Conservation (phyloP, 2,329 filamentous ascomycete genomes). For the Fusarium austroafricanum region DNA sequence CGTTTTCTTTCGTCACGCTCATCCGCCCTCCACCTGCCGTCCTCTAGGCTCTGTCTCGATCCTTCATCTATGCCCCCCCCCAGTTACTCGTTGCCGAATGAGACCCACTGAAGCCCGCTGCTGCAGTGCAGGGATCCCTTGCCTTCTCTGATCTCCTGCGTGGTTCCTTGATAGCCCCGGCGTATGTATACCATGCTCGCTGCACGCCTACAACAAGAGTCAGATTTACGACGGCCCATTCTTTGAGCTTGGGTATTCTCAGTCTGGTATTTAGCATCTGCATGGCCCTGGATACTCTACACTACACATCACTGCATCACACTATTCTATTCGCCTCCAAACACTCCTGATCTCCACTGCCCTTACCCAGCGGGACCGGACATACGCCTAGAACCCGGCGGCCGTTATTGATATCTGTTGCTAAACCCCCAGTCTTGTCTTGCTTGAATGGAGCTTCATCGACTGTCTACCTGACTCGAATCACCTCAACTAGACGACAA, state of each 20-base stretch:
- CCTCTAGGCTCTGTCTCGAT: constrained; percentile 7
- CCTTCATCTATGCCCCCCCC: constrained; percentile 17
- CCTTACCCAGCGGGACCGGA: constrained; percentile 34
- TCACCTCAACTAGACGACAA: constrained; percentile 22
- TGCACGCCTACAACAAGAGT: constrained; percentile 43
- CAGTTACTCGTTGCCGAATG: constrained; percentile 36
- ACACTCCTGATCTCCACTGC: constrained; percentile 32
- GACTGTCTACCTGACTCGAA: constrained; percentile 33
- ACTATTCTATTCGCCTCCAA: constrained; percentile 6
- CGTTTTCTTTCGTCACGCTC: constrained; percentile 16
- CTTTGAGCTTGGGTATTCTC: constrained; percentile 14
- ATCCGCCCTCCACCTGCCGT: constrained; percentile 20
- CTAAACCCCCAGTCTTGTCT: constrained; percentile 27
- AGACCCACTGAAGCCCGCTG: constrained; percentile 44
- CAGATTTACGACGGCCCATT: constrained; percentile 39
- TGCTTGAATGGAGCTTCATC: constrained; percentile 13
- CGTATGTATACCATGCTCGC: constrained; percentile 36
- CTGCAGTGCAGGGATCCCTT: constrained; percentile 40
- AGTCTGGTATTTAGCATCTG: constrained; percentile 37
- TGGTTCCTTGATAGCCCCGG: constrained; percentile 42
- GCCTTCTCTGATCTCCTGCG: constrained; percentile 42
- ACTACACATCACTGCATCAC: constrained; percentile 17
- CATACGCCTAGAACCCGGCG: constrained; percentile 15
- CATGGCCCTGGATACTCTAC: constrained; percentile 26
- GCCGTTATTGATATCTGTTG: constrained; percentile 36